Base-by-base conservation (phyloP, 1,284 basidiomycete species). In the Apiotrichum akiyoshidainum region DNA sequence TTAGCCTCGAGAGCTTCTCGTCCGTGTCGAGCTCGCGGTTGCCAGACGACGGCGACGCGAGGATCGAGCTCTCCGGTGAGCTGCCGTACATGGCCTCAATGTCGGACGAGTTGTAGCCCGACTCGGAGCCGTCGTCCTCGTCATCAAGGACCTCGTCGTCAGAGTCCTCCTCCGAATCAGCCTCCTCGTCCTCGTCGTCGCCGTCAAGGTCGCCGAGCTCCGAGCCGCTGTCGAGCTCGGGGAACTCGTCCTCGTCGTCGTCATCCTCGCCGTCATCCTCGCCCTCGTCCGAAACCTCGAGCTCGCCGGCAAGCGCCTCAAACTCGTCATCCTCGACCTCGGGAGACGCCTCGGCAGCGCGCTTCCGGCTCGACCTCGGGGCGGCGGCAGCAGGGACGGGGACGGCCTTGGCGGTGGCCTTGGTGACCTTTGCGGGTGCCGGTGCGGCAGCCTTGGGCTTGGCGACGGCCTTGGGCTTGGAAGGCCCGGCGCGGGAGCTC, bases 161-260 rank as follows among this genome's bases (percentile, higher is more conserved):
- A 13, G 31, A 45, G 45, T 47, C n/a, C 26, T 40, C 49, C 34
- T 47, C 55, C 19, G 51, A 55, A 4, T 57, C 55, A 4, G 45
- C 55, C 10, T 31, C 56, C 7, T 41, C 53, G 11, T 46, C 41
- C 3, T 46, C 59, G 22, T 45, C 55, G 22, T 72, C 72, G 44
- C 82, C 80, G 51, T 85, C 82, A 16, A 60, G 66, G n/a, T 73
- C 69, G 31, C 74, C 76, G 2, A 68, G 71, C 48, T 75, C 78
- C 31, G 73, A 75, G 5, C 74, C 76, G 14, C 74, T 63, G 59
- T 81, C 78, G 48, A 82, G 73, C 65, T 81, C 81, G 0, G 81
- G 80, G 56, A 82, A 81, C 13, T 65, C 74, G 9, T 79, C 80
- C 34, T 74, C 76, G 19, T 66, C 68, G 16, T 67, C 70, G 5